Conservation (phyloP, 78 protist species). For the Andalucia godoyi region DNA sequence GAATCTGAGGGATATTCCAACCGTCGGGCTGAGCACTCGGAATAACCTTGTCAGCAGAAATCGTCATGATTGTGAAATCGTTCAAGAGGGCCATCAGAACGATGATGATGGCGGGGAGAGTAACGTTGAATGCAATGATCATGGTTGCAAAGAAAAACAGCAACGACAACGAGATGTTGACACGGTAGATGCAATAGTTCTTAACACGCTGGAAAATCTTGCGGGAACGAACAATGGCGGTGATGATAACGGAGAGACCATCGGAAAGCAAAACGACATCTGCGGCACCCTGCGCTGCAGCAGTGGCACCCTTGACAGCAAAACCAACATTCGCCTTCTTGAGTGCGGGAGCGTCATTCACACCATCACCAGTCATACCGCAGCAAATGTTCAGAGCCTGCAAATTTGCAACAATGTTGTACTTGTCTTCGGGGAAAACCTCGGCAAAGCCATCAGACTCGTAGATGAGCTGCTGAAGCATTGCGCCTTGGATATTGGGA, state of each 20-base stretch:
- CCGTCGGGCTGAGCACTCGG: conserved; percentile 47
- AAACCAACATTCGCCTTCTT: conserved; percentile 34
- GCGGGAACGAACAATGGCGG: conserved; percentile 52
- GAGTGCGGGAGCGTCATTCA: conserved; percentile 63
- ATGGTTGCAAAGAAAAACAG: no score
- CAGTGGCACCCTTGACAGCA: conserved; percentile 49
- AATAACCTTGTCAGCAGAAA: conserved; percentile 55
- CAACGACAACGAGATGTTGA: no score
- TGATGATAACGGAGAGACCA: conserved; percentile 70
- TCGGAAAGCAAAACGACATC: conserved; percentile 59
- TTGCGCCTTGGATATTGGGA: background rate
- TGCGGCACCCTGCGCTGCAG: conserved; percentile 73
- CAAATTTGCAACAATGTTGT: conserved; percentile 55
- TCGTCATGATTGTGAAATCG: conserved; percentile 67
- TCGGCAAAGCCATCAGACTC: conserved; percentile 72
- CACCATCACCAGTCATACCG: conserved; percentile 61
- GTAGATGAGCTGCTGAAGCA: conserved; percentile 25
- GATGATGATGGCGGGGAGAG: conserved; percentile 57
- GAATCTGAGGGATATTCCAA: conserved; percentile 56
- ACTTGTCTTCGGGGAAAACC: conserved; percentile 84
- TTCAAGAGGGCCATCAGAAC: conserved; percentile 63
- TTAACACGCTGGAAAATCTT: conserved; percentile 73
- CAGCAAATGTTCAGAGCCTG: background rate
- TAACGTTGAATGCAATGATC: background rate
- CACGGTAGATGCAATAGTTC: no score